Evolutionary conservation across 2,329 filamentous ascomycete genomes (phyloP), one percentile per base, ranked within the genome.

Genomic region (Phialemoniopsis sp.): DNA sequence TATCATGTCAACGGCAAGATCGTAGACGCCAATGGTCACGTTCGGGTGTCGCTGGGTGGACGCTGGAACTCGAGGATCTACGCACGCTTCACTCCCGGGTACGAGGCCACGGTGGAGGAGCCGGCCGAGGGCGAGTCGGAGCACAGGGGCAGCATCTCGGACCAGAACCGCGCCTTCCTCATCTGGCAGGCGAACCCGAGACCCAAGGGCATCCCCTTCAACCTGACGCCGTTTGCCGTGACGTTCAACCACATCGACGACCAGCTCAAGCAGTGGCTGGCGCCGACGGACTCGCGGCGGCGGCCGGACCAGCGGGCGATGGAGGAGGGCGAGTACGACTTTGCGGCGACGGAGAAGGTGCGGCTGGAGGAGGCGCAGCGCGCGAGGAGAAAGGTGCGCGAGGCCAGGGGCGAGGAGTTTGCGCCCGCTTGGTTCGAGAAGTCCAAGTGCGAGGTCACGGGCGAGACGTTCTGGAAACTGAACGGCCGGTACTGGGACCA

Each of bases 31-130:
- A 70, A 81, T 34, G 89, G 89, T n/a, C 79, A 82, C 29, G 87
- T 93, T 8, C 81, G 86, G 38, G 90, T 93, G 77, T 90, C 85
- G 58, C 80, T 98, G 44, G 93, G 91, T 31, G 93, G 93, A 2
- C 83, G 89, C 29, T 98, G 93, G 93, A 97, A 97, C 62, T 93
- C 94, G 57, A 94, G 91, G 64, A 83, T 98, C 42, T 98, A 96
- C 58, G 93, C 91, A 6, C 87, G 93, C 19, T 76, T 91, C 48
- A 96, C 91, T 0, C 90, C 91, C 1, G 93, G 91, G 5, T 96
- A 85, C 57, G 89, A 97, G 59, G 87, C 80, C 10, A 66, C 80
- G 3, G 74, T 88, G 5, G 81, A 80, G 37, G 79, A 78, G 62
- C 62, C 78, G 39, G 51, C 72, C 50, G 66, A 68, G 38, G 62